These are phyloP conservation scores for Suillus placidus DNA, from an alignment of 768 basidiomycete genomes.

Conservation along the genomic window DNA sequence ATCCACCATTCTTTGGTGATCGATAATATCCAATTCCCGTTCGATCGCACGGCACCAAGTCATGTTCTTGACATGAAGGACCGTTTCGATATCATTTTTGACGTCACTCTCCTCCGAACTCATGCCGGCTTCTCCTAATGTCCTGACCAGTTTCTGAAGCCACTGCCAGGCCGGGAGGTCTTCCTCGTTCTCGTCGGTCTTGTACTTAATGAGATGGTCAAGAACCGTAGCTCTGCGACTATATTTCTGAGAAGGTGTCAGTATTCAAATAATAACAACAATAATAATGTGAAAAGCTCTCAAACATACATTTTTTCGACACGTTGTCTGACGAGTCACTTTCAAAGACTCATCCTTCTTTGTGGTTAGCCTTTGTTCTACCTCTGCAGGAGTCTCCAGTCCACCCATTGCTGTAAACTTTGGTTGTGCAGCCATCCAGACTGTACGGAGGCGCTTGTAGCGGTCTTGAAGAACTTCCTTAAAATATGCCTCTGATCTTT, in stretches of 20 bases:
- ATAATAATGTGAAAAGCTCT: too few relatives aligned
- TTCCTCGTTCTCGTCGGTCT: too few relatives aligned
- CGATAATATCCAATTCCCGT: slow-evolving; percentile 12
- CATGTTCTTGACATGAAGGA: too few relatives aligned
- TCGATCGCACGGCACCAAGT: slow-evolving; percentile 10
- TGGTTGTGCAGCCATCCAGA: slow-evolving; percentile 10
- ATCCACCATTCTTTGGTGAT: slow-evolving; percentile 9
- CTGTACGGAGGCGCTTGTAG: slow-evolving; percentile 13
- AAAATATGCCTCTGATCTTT: not conserved
- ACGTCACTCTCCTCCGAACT: too few relatives aligned
- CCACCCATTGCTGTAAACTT: slow-evolving; percentile 8
- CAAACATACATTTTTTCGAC: not conserved
- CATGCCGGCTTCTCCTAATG: too few relatives aligned
- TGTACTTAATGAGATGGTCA: too few relatives aligned
- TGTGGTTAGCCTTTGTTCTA: not conserved
- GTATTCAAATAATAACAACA: too few relatives aligned
- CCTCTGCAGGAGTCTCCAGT: slow-evolving; percentile 5
- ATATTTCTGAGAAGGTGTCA: too few relatives aligned
- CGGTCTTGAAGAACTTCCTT: not conserved
- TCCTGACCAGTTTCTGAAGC: too few relatives aligned
- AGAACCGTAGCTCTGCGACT: too few relatives aligned
- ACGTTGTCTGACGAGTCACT: not conserved
- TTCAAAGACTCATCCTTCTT: not conserved
- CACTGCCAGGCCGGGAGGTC: too few relatives aligned
- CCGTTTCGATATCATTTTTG: too few relatives aligned